Evolutionary conservation across 2,329 filamentous ascomycete species (phyloP).

Genomic region (Dothiorella sarmentorum): DNA sequence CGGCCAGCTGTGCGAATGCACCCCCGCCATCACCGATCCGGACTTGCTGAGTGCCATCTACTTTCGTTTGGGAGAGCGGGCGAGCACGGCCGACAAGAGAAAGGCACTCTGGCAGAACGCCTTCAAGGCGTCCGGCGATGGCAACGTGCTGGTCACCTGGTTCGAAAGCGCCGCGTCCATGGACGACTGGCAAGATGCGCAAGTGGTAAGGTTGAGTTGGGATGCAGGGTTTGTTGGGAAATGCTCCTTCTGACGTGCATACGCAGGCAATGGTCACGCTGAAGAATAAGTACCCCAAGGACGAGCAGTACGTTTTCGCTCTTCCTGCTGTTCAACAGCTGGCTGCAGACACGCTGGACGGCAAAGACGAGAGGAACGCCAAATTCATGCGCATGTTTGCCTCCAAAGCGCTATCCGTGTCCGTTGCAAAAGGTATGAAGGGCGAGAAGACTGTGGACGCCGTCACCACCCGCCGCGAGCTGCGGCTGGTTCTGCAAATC

Average conservation of each 20-base stretch:
- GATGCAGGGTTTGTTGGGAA: neutral
- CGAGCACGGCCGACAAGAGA: neutral
- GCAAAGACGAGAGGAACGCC: slow-evolving; percentile 10
- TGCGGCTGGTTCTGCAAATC: slow-evolving; percentile 15
- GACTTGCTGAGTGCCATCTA: slow-evolving; percentile 12
- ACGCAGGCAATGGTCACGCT: slow-evolving; percentile 14
- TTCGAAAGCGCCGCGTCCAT: slow-evolving; percentile 14
- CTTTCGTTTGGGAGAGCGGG: slow-evolving; percentile 3
- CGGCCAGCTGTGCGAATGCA: neutral
- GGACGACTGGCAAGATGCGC: slow-evolving; percentile 14
- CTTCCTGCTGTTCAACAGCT: slow-evolving; percentile 16
- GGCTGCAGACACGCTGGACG: slow-evolving; percentile 6
- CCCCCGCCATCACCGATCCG: slow-evolving; percentile 9
- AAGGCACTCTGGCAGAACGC: slow-evolving; percentile 16
- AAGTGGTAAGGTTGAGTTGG: neutral
- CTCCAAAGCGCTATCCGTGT: slow-evolving; percentile 1
- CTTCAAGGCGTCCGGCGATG: slow-evolving; percentile 15
- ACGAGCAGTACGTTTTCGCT: slow-evolving; percentile 17
- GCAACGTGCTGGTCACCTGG: slow-evolving; percentile 13
- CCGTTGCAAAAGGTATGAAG: slow-evolving; percentile 12
- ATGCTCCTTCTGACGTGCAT: neutral
- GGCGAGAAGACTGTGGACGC: slow-evolving; percentile 15
- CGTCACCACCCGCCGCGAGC: slow-evolving; percentile 15
- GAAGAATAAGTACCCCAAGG: slow-evolving; percentile 17
- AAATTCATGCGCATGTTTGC: slow-evolving; percentile 12